phyloP scores from a whole-genome alignment of 768 basidiomycete species.

The Cystoderma amianthinum region DNA sequence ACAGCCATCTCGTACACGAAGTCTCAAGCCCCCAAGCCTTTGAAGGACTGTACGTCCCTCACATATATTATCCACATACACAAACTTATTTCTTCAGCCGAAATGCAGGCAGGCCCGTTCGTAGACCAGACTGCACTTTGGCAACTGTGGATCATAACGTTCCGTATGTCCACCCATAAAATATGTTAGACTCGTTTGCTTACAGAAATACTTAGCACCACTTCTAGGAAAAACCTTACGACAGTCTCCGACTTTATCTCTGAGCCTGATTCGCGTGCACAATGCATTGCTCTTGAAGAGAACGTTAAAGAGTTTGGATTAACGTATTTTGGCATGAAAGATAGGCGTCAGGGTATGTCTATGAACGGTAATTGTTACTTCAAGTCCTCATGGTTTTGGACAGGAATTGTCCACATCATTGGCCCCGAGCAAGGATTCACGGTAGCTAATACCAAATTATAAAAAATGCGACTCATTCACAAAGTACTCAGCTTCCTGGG shows the following conservation, averaged over 20 bases:
- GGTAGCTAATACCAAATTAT: too few relatives aligned
- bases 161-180: slow-evolving; percentile 50
- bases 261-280: slow-evolving; percentile 81
- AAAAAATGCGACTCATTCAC: too few relatives aligned
- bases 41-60: slow-evolving; percentile 56
- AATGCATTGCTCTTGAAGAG: slow-evolving; percentile 77
- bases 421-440: slow-evolving; percentile 95
- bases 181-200: too few relatives aligned
- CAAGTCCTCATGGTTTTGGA: too few relatives aligned
- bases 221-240: slow-evolving; percentile 69
- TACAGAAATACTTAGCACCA: too few relatives aligned
- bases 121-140: slow-evolving; percentile 83
- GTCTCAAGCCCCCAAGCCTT: slow-evolving; percentile 94
- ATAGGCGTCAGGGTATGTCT: slow-evolving; percentile 70
- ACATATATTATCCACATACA: slow-evolving; percentile 5
- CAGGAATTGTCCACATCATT: slow-evolving; percentile 84
- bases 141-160: slow-evolving; percentile 88
- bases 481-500: slow-evolving; percentile 66
- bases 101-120: slow-evolving; percentile 68
- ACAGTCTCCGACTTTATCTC: slow-evolving; percentile 67
- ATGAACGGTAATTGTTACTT: too few relatives aligned
- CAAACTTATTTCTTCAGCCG: slow-evolving; percentile 34
- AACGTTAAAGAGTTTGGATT: slow-evolving; percentile 90
- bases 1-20: slow-evolving; percentile 74
- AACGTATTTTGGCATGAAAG: slow-evolving; percentile 88